These are phyloP conservation scores for Aspergillus hancockii DNA, from an alignment of 495 filamentous ascomycete species.

Conservation along the genomic window DNA sequence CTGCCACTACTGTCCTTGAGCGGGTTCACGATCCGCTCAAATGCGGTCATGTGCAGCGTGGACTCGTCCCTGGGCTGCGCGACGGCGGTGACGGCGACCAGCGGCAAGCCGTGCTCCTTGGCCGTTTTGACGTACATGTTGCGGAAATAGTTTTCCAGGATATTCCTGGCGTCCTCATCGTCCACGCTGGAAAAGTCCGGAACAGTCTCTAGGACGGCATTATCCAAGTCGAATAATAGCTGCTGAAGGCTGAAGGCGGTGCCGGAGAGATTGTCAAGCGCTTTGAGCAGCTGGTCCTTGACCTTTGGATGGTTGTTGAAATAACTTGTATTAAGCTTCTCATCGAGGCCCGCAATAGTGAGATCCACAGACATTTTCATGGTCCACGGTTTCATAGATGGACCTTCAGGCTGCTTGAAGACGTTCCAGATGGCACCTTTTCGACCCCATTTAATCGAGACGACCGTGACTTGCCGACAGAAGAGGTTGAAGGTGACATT, in stretches of 20 bases:
- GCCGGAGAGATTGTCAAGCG: slow-evolving; percentile 11
- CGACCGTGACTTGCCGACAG: no score
- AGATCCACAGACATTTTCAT: slow-evolving; percentile 8
- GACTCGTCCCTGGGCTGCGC: background rate
- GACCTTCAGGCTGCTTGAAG: background rate
- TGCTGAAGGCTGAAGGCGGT: slow-evolving; percentile 16
- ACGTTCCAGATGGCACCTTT: no score
- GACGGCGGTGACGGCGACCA: slow-evolving; percentile 9
- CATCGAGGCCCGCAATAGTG: background rate
- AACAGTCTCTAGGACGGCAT: slow-evolving; percentile 7
- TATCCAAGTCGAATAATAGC: slow-evolving; percentile 13
- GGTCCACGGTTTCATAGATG: slow-evolving; percentile 1
- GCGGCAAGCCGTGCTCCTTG: slow-evolving; percentile 2
- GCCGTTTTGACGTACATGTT: background rate
- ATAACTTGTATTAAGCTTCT: slow-evolving; percentile 10
- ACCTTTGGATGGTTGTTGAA: slow-evolving; percentile 9
- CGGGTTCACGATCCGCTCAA: slow-evolving; percentile 8
- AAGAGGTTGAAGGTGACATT: no score
- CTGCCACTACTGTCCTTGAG: slow-evolving; percentile 8
- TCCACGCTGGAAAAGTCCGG: background rate
- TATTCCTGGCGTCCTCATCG: background rate
- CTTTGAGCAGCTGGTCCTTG: background rate
- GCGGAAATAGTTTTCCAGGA: slow-evolving; percentile 4
- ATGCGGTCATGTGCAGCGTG: slow-evolving; percentile 10
- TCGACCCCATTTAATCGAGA: no score